Evolutionary conservation across 805 yeast species (phyloP).

Genomic region (Metschnikowia drakensbergensis): DNA sequence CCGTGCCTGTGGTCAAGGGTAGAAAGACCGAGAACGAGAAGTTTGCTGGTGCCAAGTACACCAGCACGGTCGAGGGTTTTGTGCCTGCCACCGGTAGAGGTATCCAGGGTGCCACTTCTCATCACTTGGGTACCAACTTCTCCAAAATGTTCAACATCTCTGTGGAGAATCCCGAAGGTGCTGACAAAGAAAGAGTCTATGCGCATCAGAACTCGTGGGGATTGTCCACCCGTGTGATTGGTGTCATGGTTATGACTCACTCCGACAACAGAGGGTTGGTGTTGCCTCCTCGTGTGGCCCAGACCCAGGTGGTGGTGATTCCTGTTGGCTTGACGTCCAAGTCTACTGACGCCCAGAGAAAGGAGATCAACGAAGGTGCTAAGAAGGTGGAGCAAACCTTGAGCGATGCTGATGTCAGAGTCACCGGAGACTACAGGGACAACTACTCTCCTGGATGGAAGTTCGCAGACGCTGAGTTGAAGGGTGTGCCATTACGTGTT

Average conservation of each 20-base stretch:
- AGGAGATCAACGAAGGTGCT: slow-evolving; percentile 66
- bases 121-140: slow-evolving; percentile 96
- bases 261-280: slow-evolving; percentile 98
- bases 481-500: slow-evolving; percentile 89
- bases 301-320: slow-evolving; percentile 83
- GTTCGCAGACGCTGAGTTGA: slow-evolving; percentile 94
- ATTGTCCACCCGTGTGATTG: slow-evolving; percentile 94
- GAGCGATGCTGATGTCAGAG: slow-evolving; percentile 62
- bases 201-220: slow-evolving; percentile 99
- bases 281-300: slow-evolving; percentile 95
- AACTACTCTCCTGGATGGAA: slow-evolving; percentile 99
- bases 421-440: slow-evolving; percentile 82
- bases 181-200: slow-evolving; percentile 77
- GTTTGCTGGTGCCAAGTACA: slow-evolving; percentile 96
- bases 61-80: slow-evolving; percentile 95
- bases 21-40: slow-evolving; percentile 95
- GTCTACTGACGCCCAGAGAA: slow-evolving; percentile 72
- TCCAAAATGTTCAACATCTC: slow-evolving; percentile 96
- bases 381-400: slow-evolving; percentile 63
- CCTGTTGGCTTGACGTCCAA: slow-evolving; percentile 94
- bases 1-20: slow-evolving; percentile 97
- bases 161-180: slow-evolving; percentile 93
- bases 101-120: slow-evolving; percentile 98
- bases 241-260: slow-evolving; percentile 99
- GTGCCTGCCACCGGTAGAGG: slow-evolving; percentile 99